Evolutionary conservation across 169 alveolate genomes (phyloP).

Genomic region (Plasmodium gaboni): DNA sequence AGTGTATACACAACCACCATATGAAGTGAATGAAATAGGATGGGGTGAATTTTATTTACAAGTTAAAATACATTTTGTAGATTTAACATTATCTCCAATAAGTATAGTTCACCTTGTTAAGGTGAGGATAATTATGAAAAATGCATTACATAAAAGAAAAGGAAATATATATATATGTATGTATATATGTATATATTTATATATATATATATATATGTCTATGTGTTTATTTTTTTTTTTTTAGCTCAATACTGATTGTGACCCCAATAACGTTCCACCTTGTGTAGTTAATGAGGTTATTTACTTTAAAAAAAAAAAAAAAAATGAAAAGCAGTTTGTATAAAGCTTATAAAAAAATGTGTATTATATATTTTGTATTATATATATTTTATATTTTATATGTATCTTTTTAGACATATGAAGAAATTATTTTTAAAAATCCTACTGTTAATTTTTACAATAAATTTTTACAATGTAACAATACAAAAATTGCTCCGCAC

Average conservation of each 20-base stretch:
- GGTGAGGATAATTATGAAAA: constrained; percentile 4
- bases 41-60: constrained; percentile 87
- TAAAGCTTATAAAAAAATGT: neutral
- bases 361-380: neutral
- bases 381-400: too few relatives aligned
- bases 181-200: neutral
- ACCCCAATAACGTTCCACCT: constrained; percentile 9
- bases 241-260: constrained; percentile 50
- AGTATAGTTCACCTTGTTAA: constrained; percentile 81
- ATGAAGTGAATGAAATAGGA: constrained; percentile 87
- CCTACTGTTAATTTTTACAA: constrained; percentile 83
- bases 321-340: neutral
- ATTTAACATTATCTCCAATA: constrained; percentile 82
- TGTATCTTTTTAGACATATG: constrained; percentile 74
- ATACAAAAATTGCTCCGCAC: constrained; percentile 81
- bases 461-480: constrained; percentile 77
- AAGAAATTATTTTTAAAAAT: constrained; percentile 84
- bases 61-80: constrained; percentile 83
- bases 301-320: neutral
- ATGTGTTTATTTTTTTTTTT: neutral
- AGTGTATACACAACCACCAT: constrained; percentile 85
- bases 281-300: constrained; percentile 72
- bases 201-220: neutral
- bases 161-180: neutral
- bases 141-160: neutral